Evolutionary conservation across 2,329 filamentous ascomycete genomes (phyloP).

Genomic region (Tolypocladium inflatum): DNA sequence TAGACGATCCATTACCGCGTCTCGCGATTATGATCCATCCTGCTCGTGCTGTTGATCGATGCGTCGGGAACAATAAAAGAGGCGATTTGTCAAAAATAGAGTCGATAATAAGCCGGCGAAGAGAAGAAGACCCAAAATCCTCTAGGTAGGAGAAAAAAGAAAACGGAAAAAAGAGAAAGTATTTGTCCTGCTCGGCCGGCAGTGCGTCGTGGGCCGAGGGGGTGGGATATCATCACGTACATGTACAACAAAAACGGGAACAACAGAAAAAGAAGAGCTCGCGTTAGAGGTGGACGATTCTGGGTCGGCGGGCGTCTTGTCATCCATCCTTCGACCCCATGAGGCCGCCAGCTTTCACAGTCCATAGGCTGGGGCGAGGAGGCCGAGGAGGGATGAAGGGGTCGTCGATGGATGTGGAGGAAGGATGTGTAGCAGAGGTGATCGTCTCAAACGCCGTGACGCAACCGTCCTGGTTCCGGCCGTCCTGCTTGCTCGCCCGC

Average conservation of each 20-base stretch:
- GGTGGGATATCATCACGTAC: constrained; percentile 8
- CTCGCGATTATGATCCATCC: not conserved
- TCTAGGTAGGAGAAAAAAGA: not conserved
- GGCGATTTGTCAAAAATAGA: not conserved
- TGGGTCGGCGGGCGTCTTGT: too few relatives aligned
- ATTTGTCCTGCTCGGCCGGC: not conserved
- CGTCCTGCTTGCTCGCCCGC: not conserved
- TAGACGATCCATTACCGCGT: not conserved
- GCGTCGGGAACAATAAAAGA: too few relatives aligned
- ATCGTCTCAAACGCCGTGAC: not conserved
- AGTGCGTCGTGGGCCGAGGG: not conserved
- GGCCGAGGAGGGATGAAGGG: not conserved
- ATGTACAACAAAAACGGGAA: not conserved
- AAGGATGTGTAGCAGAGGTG: not conserved
- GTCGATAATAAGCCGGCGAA: not conserved
- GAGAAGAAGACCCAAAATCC: not conserved
- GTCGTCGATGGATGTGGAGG: not conserved
- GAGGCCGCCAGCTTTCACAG: not conserved
- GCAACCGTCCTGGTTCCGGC: not conserved
- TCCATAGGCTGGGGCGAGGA: not conserved
- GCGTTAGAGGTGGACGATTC: not conserved
- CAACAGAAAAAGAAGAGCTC: not conserved
- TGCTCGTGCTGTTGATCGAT: not conserved
- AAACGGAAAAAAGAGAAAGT: not conserved
- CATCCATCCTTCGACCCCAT: not conserved